Conservation (phyloP, 1,284 basidiomycete genomes). For the Ganoderma multipileum region DNA sequence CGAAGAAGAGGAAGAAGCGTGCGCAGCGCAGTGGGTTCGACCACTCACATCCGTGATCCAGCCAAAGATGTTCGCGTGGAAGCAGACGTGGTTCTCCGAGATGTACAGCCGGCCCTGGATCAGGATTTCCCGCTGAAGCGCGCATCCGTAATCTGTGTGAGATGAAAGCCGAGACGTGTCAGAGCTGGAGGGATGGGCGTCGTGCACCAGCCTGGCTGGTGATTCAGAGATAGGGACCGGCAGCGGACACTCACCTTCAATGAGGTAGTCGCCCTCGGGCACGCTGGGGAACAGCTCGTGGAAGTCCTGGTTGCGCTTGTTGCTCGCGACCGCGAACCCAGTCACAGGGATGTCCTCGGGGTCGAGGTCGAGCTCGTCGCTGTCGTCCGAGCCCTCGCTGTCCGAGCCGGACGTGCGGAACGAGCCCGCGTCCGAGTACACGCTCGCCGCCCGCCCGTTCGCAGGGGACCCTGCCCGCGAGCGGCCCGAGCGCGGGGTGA, state of each 20-base stretch:
- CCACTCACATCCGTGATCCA: constrained; percentile 94
- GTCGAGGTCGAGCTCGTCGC: constrained; percentile 58
- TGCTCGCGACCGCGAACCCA: constrained; percentile 97
- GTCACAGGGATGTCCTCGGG: constrained; percentile 83
- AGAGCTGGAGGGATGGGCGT: neutral
- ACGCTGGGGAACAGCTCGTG: constrained; percentile 90
- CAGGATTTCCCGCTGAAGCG: constrained; percentile 93
- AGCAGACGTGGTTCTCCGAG: constrained; percentile 98
- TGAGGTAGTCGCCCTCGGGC: constrained; percentile 96
- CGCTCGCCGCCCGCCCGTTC: constrained; percentile 34
- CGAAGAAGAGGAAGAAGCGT: neutral
- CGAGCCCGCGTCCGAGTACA: constrained; percentile 41
- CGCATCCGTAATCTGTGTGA: constrained; percentile 93
- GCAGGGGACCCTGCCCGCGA: constrained; percentile 36
- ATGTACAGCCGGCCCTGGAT: constrained; percentile 97
- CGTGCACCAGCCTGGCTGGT: neutral
- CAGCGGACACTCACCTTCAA: constrained; percentile 80
- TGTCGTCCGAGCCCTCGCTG: constrained; percentile 44
- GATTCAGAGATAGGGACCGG: neutral
- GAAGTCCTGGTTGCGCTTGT: constrained; percentile 94
- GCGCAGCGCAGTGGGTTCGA: neutral
- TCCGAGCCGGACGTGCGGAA: constrained; percentile 38
- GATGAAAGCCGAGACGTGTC: constrained; percentile 9
- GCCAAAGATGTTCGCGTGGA: constrained; percentile 99
- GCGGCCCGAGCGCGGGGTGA: constrained; percentile 33